Conservation (phyloP, 495 filamentous ascomycete species). For the Aspergillus coremiiformis region DNA sequence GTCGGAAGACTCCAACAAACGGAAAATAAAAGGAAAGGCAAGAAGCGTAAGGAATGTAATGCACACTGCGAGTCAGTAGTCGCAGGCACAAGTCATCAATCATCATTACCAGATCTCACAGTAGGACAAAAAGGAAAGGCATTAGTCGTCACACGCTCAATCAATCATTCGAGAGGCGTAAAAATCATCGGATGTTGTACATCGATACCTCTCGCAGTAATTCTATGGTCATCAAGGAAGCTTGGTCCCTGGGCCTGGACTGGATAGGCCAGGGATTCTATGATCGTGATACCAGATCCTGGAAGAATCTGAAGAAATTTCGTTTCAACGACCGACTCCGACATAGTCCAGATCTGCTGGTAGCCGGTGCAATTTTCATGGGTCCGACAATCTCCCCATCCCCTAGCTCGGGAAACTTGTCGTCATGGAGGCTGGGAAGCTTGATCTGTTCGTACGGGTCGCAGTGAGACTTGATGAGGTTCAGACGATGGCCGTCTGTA, state of each 20-base stretch:
- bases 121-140: constrained; percentile 17
- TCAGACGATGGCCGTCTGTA: constrained; percentile 27
- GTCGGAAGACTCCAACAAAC: constrained; percentile 1
- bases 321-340: constrained; percentile 32
- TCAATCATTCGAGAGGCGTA: constrained; percentile 15
- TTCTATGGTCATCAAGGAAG: constrained; percentile 12
- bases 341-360: constrained; percentile 22
- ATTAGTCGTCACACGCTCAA: constrained; percentile 33
- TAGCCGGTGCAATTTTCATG: constrained; percentile 54
- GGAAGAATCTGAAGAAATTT: constrained; percentile 43
- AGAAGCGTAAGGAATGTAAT: constrained; percentile 30
- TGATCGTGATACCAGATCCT: constrained; percentile 34
- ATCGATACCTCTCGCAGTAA: constrained; percentile 12
- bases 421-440: constrained; percentile 56
- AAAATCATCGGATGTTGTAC: constrained; percentile 21
- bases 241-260: background rate
- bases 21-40: constrained; percentile 13
- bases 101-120: constrained; percentile 22
- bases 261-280: constrained; percentile 6
- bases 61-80: constrained; percentile 37
- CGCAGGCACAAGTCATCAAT: constrained; percentile 31
- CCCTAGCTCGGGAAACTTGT: constrained; percentile 81
- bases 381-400: constrained; percentile 90
- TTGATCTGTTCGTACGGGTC: constrained; percentile 42
- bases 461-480: constrained; percentile 39